Conservation (phyloP, 148 eudicot species). For the Cornus florida region DNA sequence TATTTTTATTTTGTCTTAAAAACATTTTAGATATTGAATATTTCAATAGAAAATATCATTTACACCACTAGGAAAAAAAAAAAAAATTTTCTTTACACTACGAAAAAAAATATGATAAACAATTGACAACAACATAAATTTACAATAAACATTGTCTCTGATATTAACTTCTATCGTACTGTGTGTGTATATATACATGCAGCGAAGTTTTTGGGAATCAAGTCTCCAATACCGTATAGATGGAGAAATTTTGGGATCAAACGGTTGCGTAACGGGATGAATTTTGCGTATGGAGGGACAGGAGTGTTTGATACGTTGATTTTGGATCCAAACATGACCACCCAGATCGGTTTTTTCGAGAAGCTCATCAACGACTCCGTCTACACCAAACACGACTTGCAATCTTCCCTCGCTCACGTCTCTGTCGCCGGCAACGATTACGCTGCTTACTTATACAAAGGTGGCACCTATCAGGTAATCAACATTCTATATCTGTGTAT, state of each 20-base stretch:
- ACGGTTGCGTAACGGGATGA: constrained; percentile 47
- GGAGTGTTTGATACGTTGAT: constrained; percentile 61
- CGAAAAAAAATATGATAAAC: no score
- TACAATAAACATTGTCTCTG: neutral
- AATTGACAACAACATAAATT: no score
- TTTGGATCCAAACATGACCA: constrained; percentile 74
- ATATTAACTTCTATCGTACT: neutral
- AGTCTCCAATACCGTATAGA: constrained; percentile 54
- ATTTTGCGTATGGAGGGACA: constrained; percentile 81
- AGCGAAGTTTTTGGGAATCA: constrained; percentile 56
- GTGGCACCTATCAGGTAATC: constrained; percentile 56
- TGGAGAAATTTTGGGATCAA: constrained; percentile 26
- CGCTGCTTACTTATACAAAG: constrained; percentile 33
- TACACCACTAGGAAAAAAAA: no score
- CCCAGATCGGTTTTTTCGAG: constrained; percentile 69
- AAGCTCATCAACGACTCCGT: constrained; percentile 30
- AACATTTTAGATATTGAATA: no score
- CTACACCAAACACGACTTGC: constrained; percentile 40
- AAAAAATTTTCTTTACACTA: no score
- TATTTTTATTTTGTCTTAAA: no score
- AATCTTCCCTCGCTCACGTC: constrained; percentile 51
- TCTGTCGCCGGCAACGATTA: constrained; percentile 81
- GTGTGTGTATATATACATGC: constrained; percentile 1
- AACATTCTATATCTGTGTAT: no score
- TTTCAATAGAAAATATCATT: no score